Conservation (phyloP, 208 protist genomes). For the Acanthamoeba lenticulata region DNA sequence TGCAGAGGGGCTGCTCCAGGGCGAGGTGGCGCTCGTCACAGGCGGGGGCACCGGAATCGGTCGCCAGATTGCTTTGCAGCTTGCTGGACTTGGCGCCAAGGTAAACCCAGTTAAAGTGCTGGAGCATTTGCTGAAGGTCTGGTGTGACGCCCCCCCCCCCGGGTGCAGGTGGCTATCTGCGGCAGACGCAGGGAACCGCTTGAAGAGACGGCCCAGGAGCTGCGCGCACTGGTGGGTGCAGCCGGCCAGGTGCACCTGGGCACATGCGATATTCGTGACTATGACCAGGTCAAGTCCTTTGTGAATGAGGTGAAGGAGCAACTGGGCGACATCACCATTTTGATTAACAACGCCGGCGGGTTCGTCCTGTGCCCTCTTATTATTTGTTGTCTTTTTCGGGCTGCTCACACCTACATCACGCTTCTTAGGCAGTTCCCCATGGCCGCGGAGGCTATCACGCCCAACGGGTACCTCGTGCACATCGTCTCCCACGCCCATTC, state of each 20-base stretch:
- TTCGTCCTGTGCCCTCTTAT: background rate
- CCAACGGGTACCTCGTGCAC: constrained; percentile 2
- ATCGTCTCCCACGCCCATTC: background rate
- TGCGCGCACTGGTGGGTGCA: background rate
- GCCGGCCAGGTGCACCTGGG: background rate
- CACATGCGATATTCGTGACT: constrained; percentile 48
- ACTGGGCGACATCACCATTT: constrained; percentile 27
- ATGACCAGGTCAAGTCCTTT: constrained; percentile 48
- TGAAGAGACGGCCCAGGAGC: constrained; percentile 9
- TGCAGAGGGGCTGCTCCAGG: background rate
- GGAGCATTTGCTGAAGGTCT: background rate
- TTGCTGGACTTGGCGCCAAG: constrained; percentile 3
- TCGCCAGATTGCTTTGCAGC: background rate
- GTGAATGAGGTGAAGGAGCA: constrained; percentile 15
- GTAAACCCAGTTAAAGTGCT: no score
- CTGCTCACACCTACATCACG: background rate
- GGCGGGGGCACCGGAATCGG: constrained; percentile 35
- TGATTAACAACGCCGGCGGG: constrained; percentile 38
- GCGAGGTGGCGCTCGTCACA: constrained; percentile 17
- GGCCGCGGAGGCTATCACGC: background rate
- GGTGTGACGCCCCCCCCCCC: background rate
- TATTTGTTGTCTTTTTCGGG: background rate
- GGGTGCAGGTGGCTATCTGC: constrained; percentile 42
- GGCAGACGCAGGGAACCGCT: background rate
- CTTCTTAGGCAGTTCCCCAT: constrained; percentile 41